These are phyloP conservation scores for Aegilops speltoides DNA, from an alignment of 176 grass and related monocot species.

Conservation along the genomic window DNA sequence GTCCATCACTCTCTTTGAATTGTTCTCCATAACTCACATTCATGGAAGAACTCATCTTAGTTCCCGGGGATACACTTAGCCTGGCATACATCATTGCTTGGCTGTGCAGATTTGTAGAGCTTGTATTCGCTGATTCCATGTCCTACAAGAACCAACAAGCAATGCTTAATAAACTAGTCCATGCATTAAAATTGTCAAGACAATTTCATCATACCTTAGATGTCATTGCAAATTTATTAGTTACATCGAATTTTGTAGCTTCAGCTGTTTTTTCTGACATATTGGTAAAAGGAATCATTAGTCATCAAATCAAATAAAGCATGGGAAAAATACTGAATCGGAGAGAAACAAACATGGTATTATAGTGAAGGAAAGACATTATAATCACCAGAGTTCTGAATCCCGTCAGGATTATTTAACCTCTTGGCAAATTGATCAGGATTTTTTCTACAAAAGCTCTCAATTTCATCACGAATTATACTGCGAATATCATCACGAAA, in stretches of 20 bases:
- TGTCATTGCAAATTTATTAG: slow-evolving; percentile 4
- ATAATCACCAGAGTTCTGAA: slow-evolving; percentile 28
- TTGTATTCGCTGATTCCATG: slow-evolving; percentile 46
- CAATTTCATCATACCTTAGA: slow-evolving; percentile 36
- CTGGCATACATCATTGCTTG: slow-evolving; percentile 67
- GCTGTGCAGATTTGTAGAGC: slow-evolving; percentile 54
- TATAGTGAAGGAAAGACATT: slow-evolving; percentile 3
- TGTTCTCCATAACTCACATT: slow-evolving; percentile 26
- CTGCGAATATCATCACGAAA: slow-evolving; percentile 35
- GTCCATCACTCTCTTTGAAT: slow-evolving; percentile 33
- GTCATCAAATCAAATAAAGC: background rate
- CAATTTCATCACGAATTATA: slow-evolving; percentile 43
- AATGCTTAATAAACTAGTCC: background rate
- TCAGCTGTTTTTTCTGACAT: slow-evolving; percentile 13
- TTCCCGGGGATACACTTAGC: slow-evolving; percentile 53
- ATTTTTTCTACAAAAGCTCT: slow-evolving; percentile 25
- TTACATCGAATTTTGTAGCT: slow-evolving; percentile 39
- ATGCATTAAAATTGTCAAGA: slow-evolving; percentile 7
- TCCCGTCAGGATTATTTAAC: slow-evolving; percentile 12
- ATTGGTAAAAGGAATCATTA: slow-evolving; percentile 15
- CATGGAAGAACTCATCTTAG: slow-evolving; percentile 31
- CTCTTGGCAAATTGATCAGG: background rate
- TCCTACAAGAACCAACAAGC: slow-evolving; percentile 37
- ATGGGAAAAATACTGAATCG: background rate
- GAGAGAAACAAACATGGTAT: background rate